Evolutionary conservation across 2,329 filamentous ascomycete genomes (phyloP), one percentile per base, ranked within the genome.

Genomic region (Chaetoscypha palmicola): DNA sequence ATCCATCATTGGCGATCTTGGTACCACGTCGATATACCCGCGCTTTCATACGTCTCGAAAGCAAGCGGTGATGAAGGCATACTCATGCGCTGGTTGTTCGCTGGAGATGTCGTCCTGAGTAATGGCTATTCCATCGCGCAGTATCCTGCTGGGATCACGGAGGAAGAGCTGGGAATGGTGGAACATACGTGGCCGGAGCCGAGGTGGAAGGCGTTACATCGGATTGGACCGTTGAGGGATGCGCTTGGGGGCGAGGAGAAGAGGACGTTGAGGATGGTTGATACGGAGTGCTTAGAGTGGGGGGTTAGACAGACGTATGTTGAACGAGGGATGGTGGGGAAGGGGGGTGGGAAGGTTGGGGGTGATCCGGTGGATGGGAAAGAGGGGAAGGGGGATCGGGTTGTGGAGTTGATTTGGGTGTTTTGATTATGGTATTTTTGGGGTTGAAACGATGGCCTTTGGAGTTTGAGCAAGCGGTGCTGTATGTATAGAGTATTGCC

Each of bases 181-280:
- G 68, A 71, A 51, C 55, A 63, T 45, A 70, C 68, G 3, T 43
- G 67, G 54, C 36, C 47, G 11, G 55, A 50, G 62, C 23, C 69
- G 72, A 53, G 67, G 67, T 4, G 66, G 68, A 44, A 68, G 66
- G 44, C 65, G 63, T 54, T 66, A 52, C 52, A 55, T 2, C 74
- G 76, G 17, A 61, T 79, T 34, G 70, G 69, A 32, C 71, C 74
- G 0, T 66, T 79, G 31, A 71, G 67, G 4, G 62, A 70, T 0
- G 62, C 68, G 2, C 73, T 79, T 44, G 62, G 66, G 11, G 64
- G 72, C 3, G 72, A 71, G 1, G 64, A 70, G 19, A 57, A 79
- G 45, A 77, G 76, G 46, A 67, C 32, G 0, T 47, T 46, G 22
- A 38, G 34, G 37, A 37, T 57, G 36, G 42, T 48, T 3, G 49